Evolutionary conservation across 1,284 basidiomycete genomes (phyloP).

Genomic region (Puccinia horiana): DNA sequence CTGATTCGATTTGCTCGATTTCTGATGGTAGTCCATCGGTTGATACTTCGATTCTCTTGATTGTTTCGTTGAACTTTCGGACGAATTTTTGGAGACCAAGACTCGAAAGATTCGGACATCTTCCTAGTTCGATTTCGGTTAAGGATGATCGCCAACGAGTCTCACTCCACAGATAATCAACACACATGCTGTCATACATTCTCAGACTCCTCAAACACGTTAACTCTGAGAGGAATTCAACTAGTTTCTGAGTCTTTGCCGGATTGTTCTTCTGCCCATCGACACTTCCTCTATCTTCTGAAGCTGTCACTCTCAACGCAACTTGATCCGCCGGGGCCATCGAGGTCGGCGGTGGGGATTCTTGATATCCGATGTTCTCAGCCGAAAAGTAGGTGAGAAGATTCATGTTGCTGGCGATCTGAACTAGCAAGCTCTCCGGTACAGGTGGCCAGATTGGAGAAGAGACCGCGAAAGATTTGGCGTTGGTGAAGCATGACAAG

Average conservation of each 20-base stretch:
- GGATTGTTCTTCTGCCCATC: not conserved
- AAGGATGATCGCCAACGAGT: not conserved
- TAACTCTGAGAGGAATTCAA: not conserved
- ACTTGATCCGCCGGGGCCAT: no score
- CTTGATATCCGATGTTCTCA: constrained; percentile 1
- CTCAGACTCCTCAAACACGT: not conserved
- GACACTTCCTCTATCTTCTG: not conserved
- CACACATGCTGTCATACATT: constrained; percentile 5
- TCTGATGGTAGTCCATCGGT: constrained; percentile 9
- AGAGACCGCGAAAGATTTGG: not conserved
- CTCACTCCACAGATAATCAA: constrained; percentile 11
- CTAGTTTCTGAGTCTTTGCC: not conserved
- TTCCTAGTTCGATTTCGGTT: not conserved
- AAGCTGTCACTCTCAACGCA: no score
- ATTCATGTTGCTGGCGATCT: not conserved
- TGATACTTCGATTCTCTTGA: not conserved
- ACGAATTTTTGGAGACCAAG: not conserved
- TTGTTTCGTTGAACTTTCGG: not conserved
- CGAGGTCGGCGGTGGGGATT: no score
- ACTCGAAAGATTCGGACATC: constrained; percentile 11
- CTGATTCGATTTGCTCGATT: not conserved
- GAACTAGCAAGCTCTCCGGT: constrained; percentile 6
- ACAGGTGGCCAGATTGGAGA: not conserved
- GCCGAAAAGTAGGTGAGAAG: not conserved
- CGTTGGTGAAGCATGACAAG: not conserved